Evolutionary conservation across 176 grass and related monocot genomes (phyloP), one percentile per base, ranked within the genome.

Genomic region (Chrysopogon serrulatus): DNA sequence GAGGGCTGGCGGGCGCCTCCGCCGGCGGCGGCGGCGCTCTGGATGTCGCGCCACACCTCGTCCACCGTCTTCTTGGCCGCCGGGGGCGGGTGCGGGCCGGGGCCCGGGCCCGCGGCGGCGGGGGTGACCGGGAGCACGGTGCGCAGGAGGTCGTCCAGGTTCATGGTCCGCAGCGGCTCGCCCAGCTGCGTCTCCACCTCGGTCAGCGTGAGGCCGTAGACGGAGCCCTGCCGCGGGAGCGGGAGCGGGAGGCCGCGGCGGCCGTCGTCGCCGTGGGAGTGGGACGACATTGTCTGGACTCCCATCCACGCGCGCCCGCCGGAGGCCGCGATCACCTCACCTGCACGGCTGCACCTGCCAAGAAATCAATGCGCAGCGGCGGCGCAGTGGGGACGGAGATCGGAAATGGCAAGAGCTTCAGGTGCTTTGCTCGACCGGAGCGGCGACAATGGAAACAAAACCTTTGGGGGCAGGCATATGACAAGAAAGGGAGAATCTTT

Each of bases 41-140:
- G 88, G 76, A 98, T 97, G 86, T 94, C 92, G 63, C 90, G 89
- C 95, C 95, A 97, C 27, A 94, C 92, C 84, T 97, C 90, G 57
- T 94, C 95, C 64, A 94, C 95, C 37, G 92, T 98, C 88, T 93
- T 98, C 75, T 77, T 95, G 74, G 78, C 78, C 19, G 51, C 36
- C 48, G 76, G 44, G 19, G 48, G 27, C 32, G 85, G 42, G 51
- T 43, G 86, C 24, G 74, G 51, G 42, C 54, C 60, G 42, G n/a
- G n/a, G n/a, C n/a, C n/a, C n/a, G n/a, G n/a, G n/a, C n/a, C n/a
- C n/a, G n/a, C n/a, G n/a, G 80, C 71, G 76, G 91, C 60, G 32
- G 90, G 72, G 33, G 64, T 71, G 53, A 77, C 72, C 41, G 92
- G 79, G 26, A 93, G 80, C 59, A 95, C 87, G 42, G 82, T 88